A percentile compares a stretch with the other conserved stretches of the same genome.
Conservation (phyloP, 2,329 filamentous ascomycete species). For the Exserohilum turcica region DNA sequence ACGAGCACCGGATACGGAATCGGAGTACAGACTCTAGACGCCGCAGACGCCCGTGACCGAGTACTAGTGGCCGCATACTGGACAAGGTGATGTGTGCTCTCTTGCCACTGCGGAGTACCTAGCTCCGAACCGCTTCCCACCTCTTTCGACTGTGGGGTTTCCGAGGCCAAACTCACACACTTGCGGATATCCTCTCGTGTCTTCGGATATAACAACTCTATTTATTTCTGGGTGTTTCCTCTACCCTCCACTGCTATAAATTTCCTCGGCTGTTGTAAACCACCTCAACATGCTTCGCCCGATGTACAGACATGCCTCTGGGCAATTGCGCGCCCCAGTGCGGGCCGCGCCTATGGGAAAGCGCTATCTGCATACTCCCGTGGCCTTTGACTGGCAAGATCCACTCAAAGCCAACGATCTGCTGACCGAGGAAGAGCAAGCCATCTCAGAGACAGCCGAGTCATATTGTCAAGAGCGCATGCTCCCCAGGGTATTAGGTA, state of each 20-base stretch:
- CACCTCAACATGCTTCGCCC: conserved; percentile 52
- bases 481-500: conserved; percentile 83
- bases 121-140: conserved; percentile 34
- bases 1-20: not conserved
- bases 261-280: not conserved
- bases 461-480: conserved; percentile 92
- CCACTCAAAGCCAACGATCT: conserved; percentile 76
- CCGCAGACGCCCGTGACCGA: not conserved
- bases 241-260: not conserved
- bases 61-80: not conserved
- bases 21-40: not conserved
- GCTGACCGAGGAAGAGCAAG: conserved; percentile 86
- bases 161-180: conserved; percentile 30
- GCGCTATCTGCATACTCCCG: conserved; percentile 51
- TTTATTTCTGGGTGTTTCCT: not conserved
- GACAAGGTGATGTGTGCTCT: conserved; percentile 9
- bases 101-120: conserved; percentile 29
- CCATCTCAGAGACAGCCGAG: conserved; percentile 88
- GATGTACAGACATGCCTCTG: conserved; percentile 46
- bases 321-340: conserved; percentile 44
- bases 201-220: conserved; percentile 1
- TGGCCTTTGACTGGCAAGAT: conserved; percentile 86
- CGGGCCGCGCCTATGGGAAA: conserved; percentile 41
- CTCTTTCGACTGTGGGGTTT: conserved; percentile 24
- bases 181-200: conserved; percentile 7